Evolutionary conservation across 306 rosid species (phyloP), one percentile per base, ranked within the genome.

Genomic region (Prunus mume): DNA sequence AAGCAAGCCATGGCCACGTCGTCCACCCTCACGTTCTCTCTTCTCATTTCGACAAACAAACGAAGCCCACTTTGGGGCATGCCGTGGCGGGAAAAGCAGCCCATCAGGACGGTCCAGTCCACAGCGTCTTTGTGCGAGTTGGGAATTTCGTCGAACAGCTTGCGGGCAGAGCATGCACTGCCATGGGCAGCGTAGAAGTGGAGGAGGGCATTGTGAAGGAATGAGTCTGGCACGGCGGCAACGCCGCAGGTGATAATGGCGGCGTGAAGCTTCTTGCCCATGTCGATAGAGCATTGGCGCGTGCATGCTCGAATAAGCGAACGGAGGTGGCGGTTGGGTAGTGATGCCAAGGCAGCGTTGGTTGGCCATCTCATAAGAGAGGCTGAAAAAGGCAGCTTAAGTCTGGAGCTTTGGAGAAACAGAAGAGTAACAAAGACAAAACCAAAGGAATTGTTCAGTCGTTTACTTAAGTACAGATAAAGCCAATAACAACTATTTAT

Each of bases 201-300:
- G 13, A 90, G 86, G 24, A 90, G 83, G 54, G 88, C 88, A 65
- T 90, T 92, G 68, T 77, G 85, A 81, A 92, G 89, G 78, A 86
- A 92, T 84, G 81, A 72, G 75, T 84, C 60, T 17, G 88, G 83
- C 22, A 57, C 71, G 22, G 82, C 76, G 68, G 79, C 73, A 49
- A 88, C 75, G 56, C 90, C 92, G 43, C 87, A 32, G 70, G 86
- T 87, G 32, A 78, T 69, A 78, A 75, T 71, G 30, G 79, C 72
- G 50, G 97, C 92, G 83, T 90, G 97, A 69, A 92, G 85, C 56
- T 87, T 89, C 81, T 80, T 81, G 47, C 91, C 96, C 18, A 80
- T 77, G 68, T 50, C 77, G 85, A 86, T 80, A 70, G 90, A 83
- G 75, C 86, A 51, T 34, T 78, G 77, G 74, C 90, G 92, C 46